These are phyloP conservation scores for Aspergillus avenaceus DNA, from an alignment of 495 filamentous ascomycete genomes.

Conservation along the genomic window DNA sequence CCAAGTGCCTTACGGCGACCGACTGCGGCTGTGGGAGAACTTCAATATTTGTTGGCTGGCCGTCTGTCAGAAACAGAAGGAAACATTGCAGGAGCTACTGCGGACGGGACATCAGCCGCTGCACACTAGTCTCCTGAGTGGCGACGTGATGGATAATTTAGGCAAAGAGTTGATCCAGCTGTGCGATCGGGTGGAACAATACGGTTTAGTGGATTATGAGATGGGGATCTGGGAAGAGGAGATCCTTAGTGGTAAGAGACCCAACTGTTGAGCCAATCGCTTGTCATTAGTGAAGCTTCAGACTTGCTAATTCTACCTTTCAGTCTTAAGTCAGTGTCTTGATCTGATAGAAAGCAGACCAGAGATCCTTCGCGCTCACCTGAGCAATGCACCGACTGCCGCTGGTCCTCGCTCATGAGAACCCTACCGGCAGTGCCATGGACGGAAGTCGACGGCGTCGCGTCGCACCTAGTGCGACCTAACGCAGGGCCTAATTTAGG, in stretches of 20 bases:
- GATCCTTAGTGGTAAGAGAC: constrained; percentile 71
- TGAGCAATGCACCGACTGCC: constrained; percentile 16
- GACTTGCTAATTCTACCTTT: neutral
- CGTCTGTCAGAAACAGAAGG: constrained; percentile 80
- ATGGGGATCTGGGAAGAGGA: constrained; percentile 96
- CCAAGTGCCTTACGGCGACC: constrained; percentile 60
- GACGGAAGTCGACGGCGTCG: neutral
- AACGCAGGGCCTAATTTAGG: constrained; percentile 22
- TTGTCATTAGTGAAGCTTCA: neutral
- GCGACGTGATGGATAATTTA: constrained; percentile 70
- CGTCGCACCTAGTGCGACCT: constrained; percentile 3
- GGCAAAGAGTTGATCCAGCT: constrained; percentile 74
- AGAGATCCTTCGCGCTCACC: constrained; percentile 23
- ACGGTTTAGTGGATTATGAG: constrained; percentile 94
- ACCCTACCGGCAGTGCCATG: neutral
- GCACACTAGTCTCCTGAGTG: constrained; percentile 61
- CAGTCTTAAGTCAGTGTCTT: constrained; percentile 64
- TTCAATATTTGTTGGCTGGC: constrained; percentile 95
- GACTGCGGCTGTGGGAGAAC: constrained; percentile 83
- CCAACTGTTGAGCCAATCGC: neutral
- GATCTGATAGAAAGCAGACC: constrained; percentile 48
- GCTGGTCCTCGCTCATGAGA: constrained; percentile 18
- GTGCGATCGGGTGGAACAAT: constrained; percentile 80
- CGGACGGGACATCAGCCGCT: constrained; percentile 55
- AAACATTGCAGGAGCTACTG: constrained; percentile 58